These are phyloP conservation scores for Phytophthora sansomeana DNA, from an alignment of 352 stramenopile species.

Conservation along the genomic window DNA sequence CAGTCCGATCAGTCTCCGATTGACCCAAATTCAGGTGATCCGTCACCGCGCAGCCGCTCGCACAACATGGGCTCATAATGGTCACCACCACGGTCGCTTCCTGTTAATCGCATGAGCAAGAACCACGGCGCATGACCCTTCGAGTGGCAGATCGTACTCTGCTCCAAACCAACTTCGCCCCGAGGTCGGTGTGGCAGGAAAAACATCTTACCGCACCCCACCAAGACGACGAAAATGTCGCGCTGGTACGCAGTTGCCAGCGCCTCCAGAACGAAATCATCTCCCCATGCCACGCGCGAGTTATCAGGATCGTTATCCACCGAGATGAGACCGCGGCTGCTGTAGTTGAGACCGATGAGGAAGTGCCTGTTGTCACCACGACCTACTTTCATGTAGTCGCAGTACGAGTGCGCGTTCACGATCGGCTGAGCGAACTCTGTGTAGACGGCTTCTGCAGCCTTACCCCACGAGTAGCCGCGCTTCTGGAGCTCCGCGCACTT, in stretches of 20 bases:
- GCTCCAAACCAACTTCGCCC: conserved; percentile 44
- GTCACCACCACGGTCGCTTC: conserved; percentile 84
- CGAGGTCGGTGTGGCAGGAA: conserved; percentile 86
- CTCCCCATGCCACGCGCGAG: conserved; percentile 86
- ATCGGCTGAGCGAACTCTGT: conserved; percentile 74
- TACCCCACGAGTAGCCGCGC: conserved; percentile 76
- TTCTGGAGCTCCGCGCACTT: conserved; percentile 85
- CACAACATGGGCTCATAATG: conserved; percentile 92
- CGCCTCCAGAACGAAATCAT: conserved; percentile 87
- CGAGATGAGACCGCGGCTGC: conserved; percentile 74
- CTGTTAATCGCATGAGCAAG: conserved; percentile 87
- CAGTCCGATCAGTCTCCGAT: conserved; percentile 72
- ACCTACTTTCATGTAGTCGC: conserved; percentile 87
- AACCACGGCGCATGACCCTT: conserved; percentile 90
- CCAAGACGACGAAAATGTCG: conserved; percentile 90
- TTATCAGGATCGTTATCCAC: conserved; percentile 85
- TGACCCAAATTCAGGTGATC: conserved; percentile 82
- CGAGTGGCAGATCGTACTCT: conserved; percentile 60
- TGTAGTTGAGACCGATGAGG: conserved; percentile 86
- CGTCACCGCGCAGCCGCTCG: conserved; percentile 82
- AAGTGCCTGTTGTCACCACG: conserved; percentile 81
- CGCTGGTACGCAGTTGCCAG: conserved; percentile 88
- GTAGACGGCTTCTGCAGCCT: conserved; percentile 84
- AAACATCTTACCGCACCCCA: conserved; percentile 90
- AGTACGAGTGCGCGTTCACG: conserved; percentile 81